These are phyloP conservation scores for Neltuma alba DNA, from an alignment of 306 rosid genomes.

Conservation along the genomic window DNA sequence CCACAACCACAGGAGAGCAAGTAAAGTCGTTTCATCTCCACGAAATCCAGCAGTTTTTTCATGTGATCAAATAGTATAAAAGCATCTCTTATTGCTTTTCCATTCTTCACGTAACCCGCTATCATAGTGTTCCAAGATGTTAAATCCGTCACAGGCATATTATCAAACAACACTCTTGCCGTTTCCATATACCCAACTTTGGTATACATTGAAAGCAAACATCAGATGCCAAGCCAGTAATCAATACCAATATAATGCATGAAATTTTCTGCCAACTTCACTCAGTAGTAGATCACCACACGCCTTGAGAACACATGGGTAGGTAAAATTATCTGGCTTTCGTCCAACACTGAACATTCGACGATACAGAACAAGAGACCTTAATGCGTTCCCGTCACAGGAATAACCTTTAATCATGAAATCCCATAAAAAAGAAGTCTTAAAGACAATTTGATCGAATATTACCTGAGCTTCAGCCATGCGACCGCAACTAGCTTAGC, in stretches of 20 bases:
- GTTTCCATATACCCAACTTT: constrained; percentile 48
- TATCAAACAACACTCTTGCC: constrained; percentile 59
- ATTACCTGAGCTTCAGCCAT: constrained; percentile 52
- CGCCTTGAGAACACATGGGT: constrained; percentile 64
- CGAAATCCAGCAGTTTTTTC: constrained; percentile 41
- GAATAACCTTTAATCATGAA: constrained; percentile 61
- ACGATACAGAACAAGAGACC: constrained; percentile 51
- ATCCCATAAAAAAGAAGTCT: constrained; percentile 58
- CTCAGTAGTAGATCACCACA: constrained; percentile 54
- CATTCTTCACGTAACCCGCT: constrained; percentile 53
- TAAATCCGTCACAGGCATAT: constrained; percentile 56
- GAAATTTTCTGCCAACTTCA: constrained; percentile 55
- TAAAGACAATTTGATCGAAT: constrained; percentile 41
- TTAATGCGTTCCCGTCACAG: constrained; percentile 31
- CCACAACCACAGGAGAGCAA: constrained; percentile 59
- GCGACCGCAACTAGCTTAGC: constrained; percentile 51
- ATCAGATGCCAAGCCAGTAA: constrained; percentile 54
- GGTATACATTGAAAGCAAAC: constrained; percentile 46
- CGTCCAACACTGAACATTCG: constrained; percentile 47
- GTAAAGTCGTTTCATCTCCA: constrained; percentile 63
- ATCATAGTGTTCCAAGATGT: constrained; percentile 60
- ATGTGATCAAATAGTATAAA: constrained; percentile 37
- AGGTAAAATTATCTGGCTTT: constrained; percentile 58
- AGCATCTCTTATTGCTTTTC: constrained; percentile 40
- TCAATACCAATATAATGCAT: constrained; percentile 50